Evolutionary conservation across 352 stramenopile species (phyloP).

Genomic region (Pythium volutum): DNA sequence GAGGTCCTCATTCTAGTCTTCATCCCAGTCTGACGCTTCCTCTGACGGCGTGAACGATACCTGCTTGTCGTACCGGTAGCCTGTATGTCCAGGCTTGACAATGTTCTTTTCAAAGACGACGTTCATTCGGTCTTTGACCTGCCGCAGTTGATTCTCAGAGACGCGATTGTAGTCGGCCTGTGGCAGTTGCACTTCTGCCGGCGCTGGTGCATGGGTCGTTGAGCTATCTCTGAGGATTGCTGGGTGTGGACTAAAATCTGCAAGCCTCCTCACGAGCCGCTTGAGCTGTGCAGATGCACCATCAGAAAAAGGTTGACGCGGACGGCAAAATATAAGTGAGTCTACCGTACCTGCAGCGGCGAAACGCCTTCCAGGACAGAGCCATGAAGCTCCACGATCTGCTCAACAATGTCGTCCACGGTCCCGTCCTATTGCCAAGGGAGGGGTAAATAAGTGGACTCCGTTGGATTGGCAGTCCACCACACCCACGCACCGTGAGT

Average conservation of each 20-base stretch:
- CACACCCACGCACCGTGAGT: conserved; percentile 12
- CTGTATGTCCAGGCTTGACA: conserved; percentile 45
- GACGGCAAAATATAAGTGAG: background rate
- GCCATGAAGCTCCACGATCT: conserved; percentile 38
- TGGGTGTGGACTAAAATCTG: conserved; percentile 10
- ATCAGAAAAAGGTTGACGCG: background rate
- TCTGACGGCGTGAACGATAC: conserved; percentile 43
- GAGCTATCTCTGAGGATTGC: too few species aligned
- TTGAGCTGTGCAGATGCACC: conserved; percentile 31
- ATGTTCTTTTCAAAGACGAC: conserved; percentile 63
- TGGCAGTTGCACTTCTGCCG: conserved; percentile 27
- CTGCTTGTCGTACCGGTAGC: conserved; percentile 72
- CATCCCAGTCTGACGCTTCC: conserved; percentile 60
- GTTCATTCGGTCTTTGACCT: conserved; percentile 75
- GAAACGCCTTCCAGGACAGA: conserved; percentile 43
- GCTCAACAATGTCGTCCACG: conserved; percentile 35
- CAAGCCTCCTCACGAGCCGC: conserved; percentile 44
- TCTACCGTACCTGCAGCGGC: conserved; percentile 34
- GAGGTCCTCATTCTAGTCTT: conserved; percentile 2
- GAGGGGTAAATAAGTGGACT: too few species aligned
- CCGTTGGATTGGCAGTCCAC: too few species aligned
- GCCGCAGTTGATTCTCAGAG: conserved; percentile 63
- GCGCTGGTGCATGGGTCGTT: background rate
- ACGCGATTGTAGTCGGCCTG: conserved; percentile 79
- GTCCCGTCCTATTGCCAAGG: background rate